Evolutionary conservation across 164 flowering plant genomes (phyloP).

Genomic region (Vitis cinerea): DNA sequence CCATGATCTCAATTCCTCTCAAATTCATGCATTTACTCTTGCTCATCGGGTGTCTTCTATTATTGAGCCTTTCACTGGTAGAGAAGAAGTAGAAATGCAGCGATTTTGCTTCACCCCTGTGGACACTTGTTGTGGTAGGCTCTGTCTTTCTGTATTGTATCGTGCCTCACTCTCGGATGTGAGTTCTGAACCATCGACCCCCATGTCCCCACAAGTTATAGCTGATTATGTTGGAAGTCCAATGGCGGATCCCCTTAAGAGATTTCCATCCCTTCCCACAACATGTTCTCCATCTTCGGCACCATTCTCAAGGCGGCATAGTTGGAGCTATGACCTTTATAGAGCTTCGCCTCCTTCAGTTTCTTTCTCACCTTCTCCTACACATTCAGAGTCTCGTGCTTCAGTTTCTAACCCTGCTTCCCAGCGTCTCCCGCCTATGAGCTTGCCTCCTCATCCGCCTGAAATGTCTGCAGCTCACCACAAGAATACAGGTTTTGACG

Average conservation of each 20-base stretch:
- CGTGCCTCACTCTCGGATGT: conserved; percentile 50
- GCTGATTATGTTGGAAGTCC: conserved; percentile 98
- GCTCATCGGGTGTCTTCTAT: conserved; percentile 64
- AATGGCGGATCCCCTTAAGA: conserved; percentile 67
- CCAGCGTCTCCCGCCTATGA: conserved; percentile 36
- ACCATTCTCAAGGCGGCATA: conserved; percentile 70
- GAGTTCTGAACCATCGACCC: conserved; percentile 57
- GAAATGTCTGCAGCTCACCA: conserved; percentile 35
- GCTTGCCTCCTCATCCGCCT: conserved; percentile 46
- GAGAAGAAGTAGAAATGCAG: conserved; percentile 82
- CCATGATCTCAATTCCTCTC: conserved; percentile 68
- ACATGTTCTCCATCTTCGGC: conserved; percentile 43
- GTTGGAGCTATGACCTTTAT: conserved; percentile 69
- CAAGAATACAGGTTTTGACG: conserved; percentile 54
- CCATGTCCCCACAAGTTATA: conserved; percentile 74
- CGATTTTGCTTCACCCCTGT: conserved; percentile 68
- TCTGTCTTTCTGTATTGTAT: conserved; percentile 73
- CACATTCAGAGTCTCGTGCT: conserved; percentile 52
- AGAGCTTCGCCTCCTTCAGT: conserved; percentile 52
- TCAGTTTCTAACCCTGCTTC: conserved; percentile 31
- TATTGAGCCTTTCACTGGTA: conserved; percentile 71
- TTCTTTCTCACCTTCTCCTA: conserved; percentile 59
- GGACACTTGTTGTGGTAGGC: conserved; percentile 77
- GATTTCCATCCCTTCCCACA: conserved; percentile 62
- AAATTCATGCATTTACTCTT: conserved; percentile 48